Evolutionary conservation across 2,329 filamentous ascomycete genomes (phyloP).

Genomic region (Ophiosphaerella korrae): DNA sequence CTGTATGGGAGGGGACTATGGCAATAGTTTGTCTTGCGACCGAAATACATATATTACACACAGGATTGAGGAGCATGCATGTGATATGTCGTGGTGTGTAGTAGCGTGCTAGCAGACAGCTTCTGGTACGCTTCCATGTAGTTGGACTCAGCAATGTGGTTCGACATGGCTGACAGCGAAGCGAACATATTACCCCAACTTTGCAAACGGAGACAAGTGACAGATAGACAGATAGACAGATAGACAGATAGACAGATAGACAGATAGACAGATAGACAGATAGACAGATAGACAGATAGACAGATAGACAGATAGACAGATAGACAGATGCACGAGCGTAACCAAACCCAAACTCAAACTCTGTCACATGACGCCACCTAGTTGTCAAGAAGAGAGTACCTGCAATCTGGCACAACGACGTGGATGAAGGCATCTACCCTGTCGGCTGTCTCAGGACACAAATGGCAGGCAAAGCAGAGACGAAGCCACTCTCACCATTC

Average conservation of each 20-base stretch:
- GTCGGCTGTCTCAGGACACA: constrained; percentile 7
- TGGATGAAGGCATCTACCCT: neutral
- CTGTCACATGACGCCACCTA: neutral
- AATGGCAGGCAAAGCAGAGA: constrained; percentile 4
- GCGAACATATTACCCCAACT: too few species aligned
- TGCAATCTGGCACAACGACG: neutral
- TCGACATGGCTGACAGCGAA: too few species aligned
- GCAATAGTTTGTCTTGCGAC: constrained; percentile 14
- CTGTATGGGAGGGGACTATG: constrained; percentile 22
- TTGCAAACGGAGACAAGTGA: too few species aligned
- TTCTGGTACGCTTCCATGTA: too few species aligned
- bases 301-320: too few species aligned
- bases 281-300: too few species aligned
- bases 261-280: too few species aligned
- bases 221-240: too few species aligned
- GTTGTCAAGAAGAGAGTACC: neutral
- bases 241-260: too few species aligned
- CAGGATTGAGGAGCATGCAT: neutral
- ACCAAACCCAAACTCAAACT: too few species aligned
- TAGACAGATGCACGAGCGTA: too few species aligned
- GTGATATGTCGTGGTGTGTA: neutral
- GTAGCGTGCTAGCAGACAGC: neutral
- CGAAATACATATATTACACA: constrained; percentile 25
- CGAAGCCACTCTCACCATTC: neutral
- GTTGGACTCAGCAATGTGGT: too few species aligned